Base-by-base conservation (phyloP, 257 asterid genomes). In the Jasminum sambac region DNA sequence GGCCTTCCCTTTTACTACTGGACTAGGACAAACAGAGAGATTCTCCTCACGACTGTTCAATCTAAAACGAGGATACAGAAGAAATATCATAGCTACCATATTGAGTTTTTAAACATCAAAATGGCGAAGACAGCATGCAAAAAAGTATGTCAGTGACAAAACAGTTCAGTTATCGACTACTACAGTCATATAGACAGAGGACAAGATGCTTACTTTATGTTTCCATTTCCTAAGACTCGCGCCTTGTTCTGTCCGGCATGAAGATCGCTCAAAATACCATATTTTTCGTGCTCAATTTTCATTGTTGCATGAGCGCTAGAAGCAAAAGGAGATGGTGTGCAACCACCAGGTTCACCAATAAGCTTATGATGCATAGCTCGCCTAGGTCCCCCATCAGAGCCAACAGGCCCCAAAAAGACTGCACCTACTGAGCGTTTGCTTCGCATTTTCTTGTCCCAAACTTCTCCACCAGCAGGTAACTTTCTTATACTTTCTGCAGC, bases 401-500 rank as follows among this genome's bases (percentile, higher is more conserved):
- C 99, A 74, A 74, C 69, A 25, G 98, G 75, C 84, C 97, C 89
- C 39, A 92, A 81, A 74, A 79, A 68, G 65, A 81, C 97, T n/a
- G 90, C 81, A 66, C 98, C 96, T 78, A 88, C 95, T 70, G 99
- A 91, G 14, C 98, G 99, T 78, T 95, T 95, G 79, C 94, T 80
- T 86, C 87, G 88, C 95, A 87, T 95, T 80, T 87, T 95, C 81
- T 85, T 95, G 80, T 91, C 99, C 99, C 98, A 91, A 42, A 87
- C 88, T 81, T 95, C 99, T 68, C 97, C 99, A 71, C 88, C 95
- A 36, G 88, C 87, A 63, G 99, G 95, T 78, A 91, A 78, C 72
- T 92, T 85, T 83, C 96, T 86, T 52, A 85, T 86, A 82, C 89
- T 89, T 68, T 86, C 96, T 84, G 86, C 95, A 42, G 67, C 84